Evolutionary conservation across 495 filamentous ascomycete species (phyloP).

Genomic region (Hypoxylon subgilvum): DNA sequence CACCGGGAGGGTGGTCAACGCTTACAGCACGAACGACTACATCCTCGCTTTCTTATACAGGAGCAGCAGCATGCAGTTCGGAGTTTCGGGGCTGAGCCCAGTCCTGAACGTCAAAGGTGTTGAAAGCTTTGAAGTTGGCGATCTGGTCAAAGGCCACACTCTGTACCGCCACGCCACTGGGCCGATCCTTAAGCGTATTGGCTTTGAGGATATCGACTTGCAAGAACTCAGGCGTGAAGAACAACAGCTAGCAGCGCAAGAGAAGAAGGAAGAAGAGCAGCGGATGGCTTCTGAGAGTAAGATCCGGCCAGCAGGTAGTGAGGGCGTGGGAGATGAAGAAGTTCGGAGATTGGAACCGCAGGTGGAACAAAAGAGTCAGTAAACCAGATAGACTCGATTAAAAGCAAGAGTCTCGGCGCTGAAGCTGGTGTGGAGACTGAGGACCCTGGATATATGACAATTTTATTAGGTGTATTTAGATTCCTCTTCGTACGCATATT

Average conservation of each 20-base stretch:
- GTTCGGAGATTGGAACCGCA: too few species aligned
- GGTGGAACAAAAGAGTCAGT: too few species aligned
- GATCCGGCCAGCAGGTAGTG: too few species aligned
- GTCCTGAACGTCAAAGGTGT: constrained; percentile 60
- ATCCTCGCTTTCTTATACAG: constrained; percentile 66
- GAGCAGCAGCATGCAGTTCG: constrained; percentile 61
- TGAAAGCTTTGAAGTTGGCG: constrained; percentile 65
- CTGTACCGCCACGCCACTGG: constrained; percentile 63
- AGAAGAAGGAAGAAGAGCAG: constrained; percentile 48
- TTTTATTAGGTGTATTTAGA: too few species aligned
- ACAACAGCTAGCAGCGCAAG: constrained; percentile 45
- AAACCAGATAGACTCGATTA: too few species aligned
- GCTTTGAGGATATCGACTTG: constrained; percentile 62
- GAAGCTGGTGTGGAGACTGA: too few species aligned
- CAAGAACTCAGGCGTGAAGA: constrained; percentile 54
- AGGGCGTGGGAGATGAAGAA: too few species aligned
- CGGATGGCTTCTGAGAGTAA: constrained; percentile 34
- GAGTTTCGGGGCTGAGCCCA: constrained; percentile 62
- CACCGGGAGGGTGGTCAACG: constrained; percentile 63
- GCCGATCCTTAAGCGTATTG: constrained; percentile 62
- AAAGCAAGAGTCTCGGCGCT: too few species aligned
- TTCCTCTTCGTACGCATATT: too few species aligned
- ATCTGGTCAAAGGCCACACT: constrained; percentile 62
- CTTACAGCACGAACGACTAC: constrained; percentile 66
- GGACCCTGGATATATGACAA: too few species aligned